Conservation (phyloP, 192 early-diverging fungal species). For the Mortierella antarctica region DNA sequence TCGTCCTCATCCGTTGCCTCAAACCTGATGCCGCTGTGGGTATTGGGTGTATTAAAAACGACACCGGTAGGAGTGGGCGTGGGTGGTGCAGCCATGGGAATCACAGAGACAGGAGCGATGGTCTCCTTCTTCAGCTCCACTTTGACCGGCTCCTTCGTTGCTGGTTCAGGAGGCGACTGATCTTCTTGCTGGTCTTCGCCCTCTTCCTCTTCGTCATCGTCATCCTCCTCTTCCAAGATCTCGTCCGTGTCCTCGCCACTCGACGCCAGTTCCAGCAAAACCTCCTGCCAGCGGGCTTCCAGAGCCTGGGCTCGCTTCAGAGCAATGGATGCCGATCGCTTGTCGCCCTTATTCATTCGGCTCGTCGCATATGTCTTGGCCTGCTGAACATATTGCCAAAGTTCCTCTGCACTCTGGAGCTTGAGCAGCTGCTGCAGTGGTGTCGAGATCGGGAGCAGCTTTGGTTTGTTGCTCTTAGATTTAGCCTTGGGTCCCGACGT, state of each 20-base stretch:
- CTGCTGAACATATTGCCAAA: constrained; percentile 46
- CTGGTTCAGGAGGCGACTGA: background rate
- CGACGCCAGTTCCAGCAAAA: constrained; percentile 42
- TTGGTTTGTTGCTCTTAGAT: constrained; percentile 31
- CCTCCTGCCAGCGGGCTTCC: constrained; percentile 42
- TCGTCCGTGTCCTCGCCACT: constrained; percentile 34
- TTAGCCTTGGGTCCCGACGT: constrained; percentile 10
- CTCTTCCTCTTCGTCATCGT: constrained; percentile 13
- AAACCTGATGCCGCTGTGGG: background rate
- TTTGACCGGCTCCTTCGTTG: constrained; percentile 4
- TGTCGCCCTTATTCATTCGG: constrained; percentile 51
- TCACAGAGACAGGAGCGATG: background rate
- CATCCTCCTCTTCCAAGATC: constrained; percentile 37
- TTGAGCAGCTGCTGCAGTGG: constrained; percentile 40
- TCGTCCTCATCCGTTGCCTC: constrained; percentile 30
- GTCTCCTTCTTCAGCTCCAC: constrained; percentile 2
- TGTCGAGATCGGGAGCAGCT: constrained; percentile 45
- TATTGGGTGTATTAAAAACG: background rate
- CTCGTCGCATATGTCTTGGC: constrained; percentile 47
- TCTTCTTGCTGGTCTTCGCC: background rate
- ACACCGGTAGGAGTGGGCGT: background rate
- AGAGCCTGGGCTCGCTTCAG: constrained; percentile 40
- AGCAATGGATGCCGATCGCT: constrained; percentile 41
- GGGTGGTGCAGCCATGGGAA: background rate
- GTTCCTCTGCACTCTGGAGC: constrained; percentile 35